Percentiles rank a stretch among this genome's conserved stretches.
These are phyloP conservation scores for Hibiscus syriacus DNA, from an alignment of 345 rosid genomes.

Conservation along the genomic window DNA sequence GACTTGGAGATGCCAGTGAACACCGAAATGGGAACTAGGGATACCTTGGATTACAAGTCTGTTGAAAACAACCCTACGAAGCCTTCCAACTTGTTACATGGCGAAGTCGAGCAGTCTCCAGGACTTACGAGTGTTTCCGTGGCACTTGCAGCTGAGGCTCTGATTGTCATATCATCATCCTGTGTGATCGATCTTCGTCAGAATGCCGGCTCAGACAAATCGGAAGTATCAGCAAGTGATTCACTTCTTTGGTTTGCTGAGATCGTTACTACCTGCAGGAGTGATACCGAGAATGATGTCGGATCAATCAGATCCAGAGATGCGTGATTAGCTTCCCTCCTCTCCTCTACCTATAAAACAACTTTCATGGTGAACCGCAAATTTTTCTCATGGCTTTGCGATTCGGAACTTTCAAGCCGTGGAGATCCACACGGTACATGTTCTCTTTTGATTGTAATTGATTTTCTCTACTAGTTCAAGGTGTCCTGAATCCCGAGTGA, in stretches of 20 bases:
- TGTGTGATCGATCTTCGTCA: constrained; percentile 11
- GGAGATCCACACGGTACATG: constrained; percentile 3
- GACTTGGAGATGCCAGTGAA: constrained; percentile 54
- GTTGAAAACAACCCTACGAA: constrained; percentile 19
- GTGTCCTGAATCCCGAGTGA: neutral
- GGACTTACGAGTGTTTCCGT: constrained; percentile 34
- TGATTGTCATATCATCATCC: constrained; percentile 48
- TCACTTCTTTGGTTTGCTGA: constrained; percentile 69
- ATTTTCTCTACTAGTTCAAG: neutral
- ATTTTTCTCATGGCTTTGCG: neutral
- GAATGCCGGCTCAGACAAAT: neutral
- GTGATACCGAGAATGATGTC: constrained; percentile 17
- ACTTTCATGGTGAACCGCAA: constrained; percentile 9
- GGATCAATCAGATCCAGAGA: constrained; percentile 28
- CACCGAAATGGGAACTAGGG: constrained; percentile 21
- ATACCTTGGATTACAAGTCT: constrained; percentile 16
- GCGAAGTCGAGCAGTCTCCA: constrained; percentile 15
- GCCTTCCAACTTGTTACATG: constrained; percentile 12
- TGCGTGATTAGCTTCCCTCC: constrained; percentile 28
- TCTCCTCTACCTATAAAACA: constrained; percentile 12
- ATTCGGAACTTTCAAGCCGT: neutral
- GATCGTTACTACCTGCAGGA: constrained; percentile 19
- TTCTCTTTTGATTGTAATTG: neutral
- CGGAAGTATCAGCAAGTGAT: constrained; percentile 18
- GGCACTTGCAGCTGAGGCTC: constrained; percentile 66